Evolutionary conservation across 2,329 filamentous ascomycete species (phyloP), one percentile per base, ranked within the genome.

Genomic region (Proliferodiscus dingleyae): DNA sequence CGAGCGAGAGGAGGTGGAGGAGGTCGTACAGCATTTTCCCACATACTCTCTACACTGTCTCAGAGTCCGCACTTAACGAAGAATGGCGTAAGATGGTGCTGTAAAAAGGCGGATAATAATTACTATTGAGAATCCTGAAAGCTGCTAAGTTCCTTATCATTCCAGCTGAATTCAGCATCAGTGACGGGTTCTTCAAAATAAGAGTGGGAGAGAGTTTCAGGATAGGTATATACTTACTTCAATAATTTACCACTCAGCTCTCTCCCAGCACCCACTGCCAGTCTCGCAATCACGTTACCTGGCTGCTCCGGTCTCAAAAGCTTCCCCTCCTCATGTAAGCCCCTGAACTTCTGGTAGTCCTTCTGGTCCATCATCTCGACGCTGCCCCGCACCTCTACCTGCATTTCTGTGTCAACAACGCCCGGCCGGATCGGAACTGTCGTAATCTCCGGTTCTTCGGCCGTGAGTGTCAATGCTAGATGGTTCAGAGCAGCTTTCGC

Each of bases 361-460:
- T 73, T 71, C 16, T 68, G 67, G 53, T 78, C 75, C 75, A 87
- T 80, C 13, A 67, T 68, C 22, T 69, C 72, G 6, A 75, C 71
- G 64, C 93, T 85, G 47, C 81, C 82, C 41, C 93, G 74, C 46
- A 98, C 78, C 46, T 85, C 77, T n/a, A 75, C 75, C 64, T 95
- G 90, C 90, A 96, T 96, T 41, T 84, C 84, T 0, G 90, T 96
- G 61, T 95, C 86, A 6, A 94, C 85, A 37, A 87, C 80, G 2
- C 90, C 90, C 0, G 90, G 90, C 3, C 83, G 74, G 26, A 96
- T 71, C 0, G 87, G 74, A 0, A 95, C 68, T 10, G 80, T 82
- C 0, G 78, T 86, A 36, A 95, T 80, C 11, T 82, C 73, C 1
- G 84, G 81, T 64, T 95, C 90, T 62, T 96, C 90, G 1, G 75